Conservation (phyloP, 345 rosid species). For the Pelargonium nanum region DNA sequence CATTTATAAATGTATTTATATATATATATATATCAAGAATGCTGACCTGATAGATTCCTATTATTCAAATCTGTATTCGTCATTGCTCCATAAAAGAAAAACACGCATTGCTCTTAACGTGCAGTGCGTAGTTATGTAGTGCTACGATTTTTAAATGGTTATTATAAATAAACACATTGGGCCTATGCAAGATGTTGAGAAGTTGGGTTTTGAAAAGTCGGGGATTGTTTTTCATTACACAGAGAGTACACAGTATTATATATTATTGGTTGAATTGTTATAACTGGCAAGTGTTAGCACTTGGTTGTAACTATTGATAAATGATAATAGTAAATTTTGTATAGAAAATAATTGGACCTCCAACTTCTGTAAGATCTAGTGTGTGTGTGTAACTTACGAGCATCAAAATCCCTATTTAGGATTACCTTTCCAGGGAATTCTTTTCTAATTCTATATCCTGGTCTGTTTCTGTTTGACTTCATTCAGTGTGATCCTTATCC, state of each 20-base stretch:
- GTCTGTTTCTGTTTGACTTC: too few species aligned
- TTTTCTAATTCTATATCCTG: too few species aligned
- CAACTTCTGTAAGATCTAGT: background rate
- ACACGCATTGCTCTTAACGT: background rate
- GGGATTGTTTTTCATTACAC: background rate
- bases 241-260: background rate
- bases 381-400: too few species aligned
- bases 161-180: background rate
- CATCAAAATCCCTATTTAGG: too few species aligned
- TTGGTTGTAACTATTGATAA: too few species aligned
- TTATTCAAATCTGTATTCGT: background rate
- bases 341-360: background rate
- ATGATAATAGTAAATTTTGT: background rate
- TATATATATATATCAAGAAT: too few species aligned
- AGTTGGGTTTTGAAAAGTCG: background rate
- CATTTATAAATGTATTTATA: too few species aligned
- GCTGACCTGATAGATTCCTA: too few species aligned
- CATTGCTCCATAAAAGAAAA: background rate
- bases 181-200: background rate
- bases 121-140: background rate
- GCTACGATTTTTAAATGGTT: background rate
- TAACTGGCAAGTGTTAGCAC: too few species aligned
- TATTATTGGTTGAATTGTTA: background rate
- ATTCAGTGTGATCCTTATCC: too few species aligned
- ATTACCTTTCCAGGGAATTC: too few species aligned